phyloP scores from a whole-genome alignment of 768 basidiomycete species.

The Leccinum uliginosum region DNA sequence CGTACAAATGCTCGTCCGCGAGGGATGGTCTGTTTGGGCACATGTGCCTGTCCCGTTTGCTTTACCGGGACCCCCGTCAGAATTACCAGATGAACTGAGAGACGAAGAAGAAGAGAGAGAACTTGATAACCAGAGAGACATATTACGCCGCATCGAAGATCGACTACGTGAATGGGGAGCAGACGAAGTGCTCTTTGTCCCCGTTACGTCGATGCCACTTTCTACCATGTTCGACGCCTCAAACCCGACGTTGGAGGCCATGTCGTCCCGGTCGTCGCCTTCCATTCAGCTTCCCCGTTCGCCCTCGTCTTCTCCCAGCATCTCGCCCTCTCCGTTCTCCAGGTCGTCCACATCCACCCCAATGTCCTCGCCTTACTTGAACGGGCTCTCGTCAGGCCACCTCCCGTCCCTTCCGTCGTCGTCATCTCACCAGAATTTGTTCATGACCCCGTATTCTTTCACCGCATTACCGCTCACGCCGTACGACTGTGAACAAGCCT shows the following conservation, averaged over 20 bases:
- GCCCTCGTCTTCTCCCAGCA: conserved; percentile 28
- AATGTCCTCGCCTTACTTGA: conserved; percentile 27
- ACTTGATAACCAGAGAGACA: conserved; percentile 37
- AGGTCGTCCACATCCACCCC: conserved; percentile 29
- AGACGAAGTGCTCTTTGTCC: conserved; percentile 69
- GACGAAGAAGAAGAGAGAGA: conserved; percentile 32
- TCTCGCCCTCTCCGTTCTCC: conserved; percentile 33
- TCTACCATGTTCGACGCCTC: conserved; percentile 23
- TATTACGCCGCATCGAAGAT: conserved; percentile 47
- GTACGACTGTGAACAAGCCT: conserved; percentile 26
- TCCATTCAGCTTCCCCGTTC: conserved; percentile 25
- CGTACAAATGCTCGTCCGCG: conserved; percentile 66
- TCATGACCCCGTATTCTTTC: conserved; percentile 29
- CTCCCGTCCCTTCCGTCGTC: conserved; percentile 25
- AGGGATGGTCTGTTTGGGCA: conserved; percentile 73
- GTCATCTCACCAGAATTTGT: conserved; percentile 22
- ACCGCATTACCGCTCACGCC: conserved; percentile 26
- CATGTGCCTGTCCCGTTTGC: conserved; percentile 46
- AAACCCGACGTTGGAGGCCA: conserved; percentile 14
- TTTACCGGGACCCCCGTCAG: conserved; percentile 33
- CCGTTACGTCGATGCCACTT: conserved; percentile 19
- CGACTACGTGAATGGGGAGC: conserved; percentile 66
- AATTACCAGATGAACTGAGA: conserved; percentile 29
- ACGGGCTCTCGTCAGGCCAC: conserved; percentile 21
- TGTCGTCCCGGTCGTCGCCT: conserved; percentile 21